phyloP scores from a whole-genome alignment of 2,329 filamentous ascomycete species.

The Claviceps africana region DNA sequence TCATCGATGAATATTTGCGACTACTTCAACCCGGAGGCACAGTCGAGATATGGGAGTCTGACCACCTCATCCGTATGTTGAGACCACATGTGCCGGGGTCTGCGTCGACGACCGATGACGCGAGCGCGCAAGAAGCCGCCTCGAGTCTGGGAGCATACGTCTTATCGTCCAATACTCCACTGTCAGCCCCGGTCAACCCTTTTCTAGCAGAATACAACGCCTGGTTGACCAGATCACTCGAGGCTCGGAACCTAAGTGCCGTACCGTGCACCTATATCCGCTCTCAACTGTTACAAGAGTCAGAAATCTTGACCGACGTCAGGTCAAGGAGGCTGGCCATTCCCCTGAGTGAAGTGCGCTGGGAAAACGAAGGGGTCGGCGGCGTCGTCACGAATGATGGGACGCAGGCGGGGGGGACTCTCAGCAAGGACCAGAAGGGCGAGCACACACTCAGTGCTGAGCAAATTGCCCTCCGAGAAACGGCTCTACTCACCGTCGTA shows the following conservation, averaged over 20 bases:
- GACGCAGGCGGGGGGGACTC: constrained; percentile 45
- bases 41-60: constrained; percentile 81
- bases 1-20: constrained; percentile 61
- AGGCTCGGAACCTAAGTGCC: constrained; percentile 52
- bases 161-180: constrained; percentile 69
- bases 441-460: constrained; percentile 44
- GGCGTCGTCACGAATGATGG: constrained; percentile 47
- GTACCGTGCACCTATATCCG: constrained; percentile 68
- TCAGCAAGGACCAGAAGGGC: constrained; percentile 27
- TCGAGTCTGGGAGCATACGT: constrained; percentile 65
- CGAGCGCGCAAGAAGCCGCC: constrained; percentile 48
- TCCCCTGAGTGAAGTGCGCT: constrained; percentile 69
- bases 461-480: constrained; percentile 61
- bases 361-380: constrained; percentile 66
- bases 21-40: constrained; percentile 64
- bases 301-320: constrained; percentile 54
- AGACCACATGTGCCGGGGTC: constrained; percentile 56
- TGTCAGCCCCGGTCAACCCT: constrained; percentile 66
- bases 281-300: constrained; percentile 68
- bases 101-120: constrained; percentile 19
- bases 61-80: constrained; percentile 71
- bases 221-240: constrained; percentile 67
- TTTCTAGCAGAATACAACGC: constrained; percentile 72
- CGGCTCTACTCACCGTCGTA: constrained; percentile 67
- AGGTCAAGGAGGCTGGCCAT: constrained; percentile 71